Evolutionary conservation across 139 green algal genomes (phyloP), one percentile per base, ranked within the genome.

Genomic region (Axilococcus clingmanii): DNA sequence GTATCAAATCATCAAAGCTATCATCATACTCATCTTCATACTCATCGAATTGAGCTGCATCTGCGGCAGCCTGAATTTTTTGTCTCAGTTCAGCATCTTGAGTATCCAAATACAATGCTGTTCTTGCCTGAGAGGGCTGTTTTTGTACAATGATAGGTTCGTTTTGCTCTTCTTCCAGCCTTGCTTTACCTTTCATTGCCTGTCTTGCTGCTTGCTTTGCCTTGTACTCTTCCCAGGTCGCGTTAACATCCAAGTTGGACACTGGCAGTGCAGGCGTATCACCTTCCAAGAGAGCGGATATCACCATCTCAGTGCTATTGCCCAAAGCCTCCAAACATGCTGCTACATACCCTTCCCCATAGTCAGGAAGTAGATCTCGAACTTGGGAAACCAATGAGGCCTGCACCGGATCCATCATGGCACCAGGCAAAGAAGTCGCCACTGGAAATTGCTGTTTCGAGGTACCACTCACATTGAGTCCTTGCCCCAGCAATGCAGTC

Each of bases 11-110:
- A 55, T 92, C 83, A 48, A 80, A 86, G 0, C 57, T 75, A 61
- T 93, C 83, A 61, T 92, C 83, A 46, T 92, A 93, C 49, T 93
- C 83, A 25, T 93, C 83, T 8, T 91, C 74, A 40, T 87, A 87
- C 57, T 82, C 78, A n/a, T n/a, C n/a, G 53, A 65, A 88, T 52
- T 91, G 76, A 7, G 28, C 17, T 12, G 40, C 48, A 1, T 15
- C 33, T 3, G 64, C 64, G 5, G 56, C 32, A 15, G 48, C 25
- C 15, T 52, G 8, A 15, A 72, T 45, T n/a, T 31, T 24, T 23
- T 72, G 40, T 15, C 42, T 46, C 37, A 71, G 63, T 28, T 40
- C 35, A 5, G 37, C 47, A 23, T 63, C 64, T 30, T 42, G 37
- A 9, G 52, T 50, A 46, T 72, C 58, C 33, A 72, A 31, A 32